A percentile compares a stretch with the other conserved stretches of the same genome.
phyloP scores from a whole-genome alignment of 2,329 filamentous ascomycete species.

The Fusarium sp. region DNA sequence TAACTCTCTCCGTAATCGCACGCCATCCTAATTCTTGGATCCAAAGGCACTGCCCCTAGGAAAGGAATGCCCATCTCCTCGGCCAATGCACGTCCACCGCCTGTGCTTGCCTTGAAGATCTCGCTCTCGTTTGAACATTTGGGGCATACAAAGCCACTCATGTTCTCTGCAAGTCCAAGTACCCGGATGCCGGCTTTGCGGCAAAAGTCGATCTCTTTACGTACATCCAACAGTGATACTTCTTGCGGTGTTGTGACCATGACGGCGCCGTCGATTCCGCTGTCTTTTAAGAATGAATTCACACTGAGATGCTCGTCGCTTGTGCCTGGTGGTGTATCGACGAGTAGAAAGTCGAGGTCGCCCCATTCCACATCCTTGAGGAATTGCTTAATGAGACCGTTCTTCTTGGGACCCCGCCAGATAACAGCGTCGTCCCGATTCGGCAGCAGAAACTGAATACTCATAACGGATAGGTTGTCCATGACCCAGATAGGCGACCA shows the following conservation, averaged over 20 bases:
- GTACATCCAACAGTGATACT: slow-evolving; percentile 87
- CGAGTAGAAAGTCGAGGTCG: slow-evolving; percentile 88
- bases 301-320: slow-evolving; percentile 95
- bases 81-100: slow-evolving; percentile 82
- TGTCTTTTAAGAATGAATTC: slow-evolving; percentile 89
- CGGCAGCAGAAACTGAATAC: slow-evolving; percentile 97
- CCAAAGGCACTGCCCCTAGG: slow-evolving; percentile 87
- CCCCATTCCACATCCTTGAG: slow-evolving; percentile 99
- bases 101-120: slow-evolving; percentile 92
- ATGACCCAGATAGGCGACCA: slow-evolving; percentile 97
- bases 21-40: slow-evolving; percentile 93
- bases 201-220: slow-evolving; percentile 98
- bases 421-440: slow-evolving; percentile 95
- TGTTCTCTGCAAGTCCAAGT: slow-evolving; percentile 94
- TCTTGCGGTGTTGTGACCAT: slow-evolving; percentile 96
- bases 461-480: slow-evolving; percentile 96
- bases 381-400: slow-evolving; percentile 97
- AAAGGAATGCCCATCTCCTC: slow-evolving; percentile 89
- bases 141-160: slow-evolving; percentile 96
- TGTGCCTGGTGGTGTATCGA: slow-evolving; percentile 95
- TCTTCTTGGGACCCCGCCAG: slow-evolving; percentile 98
- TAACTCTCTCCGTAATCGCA: slow-evolving; percentile 98
- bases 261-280: slow-evolving; percentile 91
- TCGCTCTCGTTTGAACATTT: slow-evolving; percentile 83
- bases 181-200: slow-evolving; percentile 90